Evolutionary conservation across 768 basidiomycete species (phyloP).

Genomic region (Pisolithus microcarpus): DNA sequence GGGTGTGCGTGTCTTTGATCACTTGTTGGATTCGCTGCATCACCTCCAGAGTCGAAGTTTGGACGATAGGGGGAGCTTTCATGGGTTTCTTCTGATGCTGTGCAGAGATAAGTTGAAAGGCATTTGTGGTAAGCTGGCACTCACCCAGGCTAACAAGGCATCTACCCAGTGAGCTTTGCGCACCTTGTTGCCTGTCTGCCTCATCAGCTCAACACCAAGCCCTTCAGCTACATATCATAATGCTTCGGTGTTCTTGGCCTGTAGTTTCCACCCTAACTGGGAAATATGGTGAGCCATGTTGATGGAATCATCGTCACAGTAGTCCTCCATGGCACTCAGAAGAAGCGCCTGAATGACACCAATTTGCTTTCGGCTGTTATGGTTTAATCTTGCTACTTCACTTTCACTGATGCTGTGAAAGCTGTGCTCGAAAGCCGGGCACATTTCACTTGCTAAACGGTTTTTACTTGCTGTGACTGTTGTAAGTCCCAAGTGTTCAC

Average conservation of each 20-base stretch:
- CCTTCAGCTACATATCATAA: not conserved
- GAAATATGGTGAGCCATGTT: not conserved
- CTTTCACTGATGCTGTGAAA: not conserved
- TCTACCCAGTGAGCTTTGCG: slow-evolving; percentile 5
- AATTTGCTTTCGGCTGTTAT: not conserved
- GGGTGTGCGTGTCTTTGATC: not conserved
- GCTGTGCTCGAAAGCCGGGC: slow-evolving; percentile 1
- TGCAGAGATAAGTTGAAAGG: not conserved
- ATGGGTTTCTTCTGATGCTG: not conserved
- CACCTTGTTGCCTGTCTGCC: not conserved
- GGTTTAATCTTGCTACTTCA: not conserved
- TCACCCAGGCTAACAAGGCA: slow-evolving; percentile 6
- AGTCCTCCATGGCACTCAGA: not conserved
- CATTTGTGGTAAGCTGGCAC: not conserved
- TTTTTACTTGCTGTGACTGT: not conserved
- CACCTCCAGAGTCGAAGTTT: not conserved
- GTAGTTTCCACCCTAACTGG: not conserved
- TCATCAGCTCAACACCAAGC: not conserved
- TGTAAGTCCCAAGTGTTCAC: slow-evolving; percentile 3
- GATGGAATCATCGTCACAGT: not conserved
- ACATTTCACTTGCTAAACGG: not conserved
- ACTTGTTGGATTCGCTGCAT: not conserved
- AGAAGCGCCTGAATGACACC: slow-evolving; percentile 3
- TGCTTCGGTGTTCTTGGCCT: not conserved
- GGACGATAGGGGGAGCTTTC: not conserved